Base-by-base conservation (phyloP, 257 asterid genomes). In the Catharanthus roseus region DNA sequence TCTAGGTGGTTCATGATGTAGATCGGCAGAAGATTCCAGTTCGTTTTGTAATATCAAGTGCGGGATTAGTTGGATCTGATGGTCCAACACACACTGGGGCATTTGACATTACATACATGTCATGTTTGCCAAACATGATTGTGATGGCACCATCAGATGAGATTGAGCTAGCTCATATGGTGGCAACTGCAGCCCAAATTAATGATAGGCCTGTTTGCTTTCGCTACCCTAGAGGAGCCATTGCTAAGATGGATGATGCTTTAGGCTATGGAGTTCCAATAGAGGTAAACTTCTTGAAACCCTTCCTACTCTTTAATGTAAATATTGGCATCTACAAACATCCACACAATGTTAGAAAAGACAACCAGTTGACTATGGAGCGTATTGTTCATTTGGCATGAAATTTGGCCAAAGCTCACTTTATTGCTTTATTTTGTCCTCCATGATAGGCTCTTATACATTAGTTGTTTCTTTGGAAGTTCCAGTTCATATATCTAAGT, bases 101-200 rank as follows among this genome's bases (percentile, higher is more conserved):
- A 24, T 92, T 92, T 71, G 96, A 92, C 74, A 82, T 92, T 69
- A 82, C 97, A 29, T 89, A 83, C 69, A 92, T 92, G 97, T 83
- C 96, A 18, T 92, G 95, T 81, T 83, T 92, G 81, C 97, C 97
- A 15, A 92, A 92, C 89, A 92, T 89, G 96, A 81, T 92, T 70
- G 97, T 89, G 77, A 92, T 92, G 97, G 96, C 96, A 51, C 96
- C 97, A 18, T 88, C 96, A 0, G 97, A 89, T 75, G 96, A 92
- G 74, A 54, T 76, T 67, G 96, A 91, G 87, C 96, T 92, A 28
- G 82, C 85, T 73, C 87, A 86, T 70, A 89, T 89, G 97, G 96
- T 92, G 64, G 78, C 86, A 45, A 85, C 97, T 26, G 91, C 97
- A 0, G 92, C 67, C 74, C 85, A 68, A 51, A 83, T 89, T 56